Conservation (phyloP, 345 rosid genomes). For the Acer campestre region DNA sequence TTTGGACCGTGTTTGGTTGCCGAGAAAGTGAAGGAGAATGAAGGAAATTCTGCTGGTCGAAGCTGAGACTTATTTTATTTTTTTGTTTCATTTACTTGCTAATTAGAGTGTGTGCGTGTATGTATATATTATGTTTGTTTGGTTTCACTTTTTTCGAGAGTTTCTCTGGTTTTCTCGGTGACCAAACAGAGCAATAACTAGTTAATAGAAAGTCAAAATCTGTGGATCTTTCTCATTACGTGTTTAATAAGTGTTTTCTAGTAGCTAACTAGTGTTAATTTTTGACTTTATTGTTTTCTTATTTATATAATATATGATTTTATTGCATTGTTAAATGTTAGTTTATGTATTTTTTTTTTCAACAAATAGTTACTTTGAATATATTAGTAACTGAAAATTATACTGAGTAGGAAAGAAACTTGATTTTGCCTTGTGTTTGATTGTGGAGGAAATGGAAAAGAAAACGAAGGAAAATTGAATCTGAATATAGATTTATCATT, state of each 20-base stretch:
- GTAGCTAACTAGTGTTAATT: neutral
- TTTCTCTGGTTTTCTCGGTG: neutral
- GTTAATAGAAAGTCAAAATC: neutral
- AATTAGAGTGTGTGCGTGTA: neutral
- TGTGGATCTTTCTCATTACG: neutral
- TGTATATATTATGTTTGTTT: neutral
- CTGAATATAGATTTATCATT: neutral
- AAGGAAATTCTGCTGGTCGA: neutral
- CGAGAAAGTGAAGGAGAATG: constrained; percentile 1
- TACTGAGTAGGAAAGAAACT: neutral
- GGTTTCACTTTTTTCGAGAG: neutral
- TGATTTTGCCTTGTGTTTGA: neutral
- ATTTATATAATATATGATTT: neutral
- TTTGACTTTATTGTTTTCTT: neutral
- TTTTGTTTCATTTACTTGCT: neutral
- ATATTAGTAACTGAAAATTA: neutral
- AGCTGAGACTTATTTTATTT: neutral
- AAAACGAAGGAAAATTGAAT: neutral
- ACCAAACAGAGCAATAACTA: neutral
- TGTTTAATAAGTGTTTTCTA: neutral
- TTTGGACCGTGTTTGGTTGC: constrained; percentile 10
- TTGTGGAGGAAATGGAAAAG: neutral
- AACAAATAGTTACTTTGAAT: neutral
- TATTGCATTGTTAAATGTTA: neutral
- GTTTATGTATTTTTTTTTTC: neutral